Evolutionary conservation across 345 rosid species (phyloP).

Genomic region (Salix brachista): DNA sequence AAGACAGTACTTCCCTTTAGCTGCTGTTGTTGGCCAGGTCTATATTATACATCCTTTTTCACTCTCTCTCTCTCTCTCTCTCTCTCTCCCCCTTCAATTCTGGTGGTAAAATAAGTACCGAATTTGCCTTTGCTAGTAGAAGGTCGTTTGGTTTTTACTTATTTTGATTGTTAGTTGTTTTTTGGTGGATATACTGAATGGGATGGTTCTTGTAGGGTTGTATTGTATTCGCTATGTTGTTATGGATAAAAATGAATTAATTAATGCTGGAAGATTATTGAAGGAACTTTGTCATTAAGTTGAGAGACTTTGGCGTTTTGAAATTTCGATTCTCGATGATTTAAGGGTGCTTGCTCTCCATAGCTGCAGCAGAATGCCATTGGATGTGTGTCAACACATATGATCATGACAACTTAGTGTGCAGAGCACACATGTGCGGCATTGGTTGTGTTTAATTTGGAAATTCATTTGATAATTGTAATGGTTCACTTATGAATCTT

Average conservation of each 20-base stretch:
- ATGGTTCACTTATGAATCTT: background rate
- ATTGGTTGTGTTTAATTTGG: background rate
- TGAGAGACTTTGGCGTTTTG: background rate
- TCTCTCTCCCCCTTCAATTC: background rate
- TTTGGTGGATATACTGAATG: background rate
- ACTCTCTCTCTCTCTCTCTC: too few species aligned
- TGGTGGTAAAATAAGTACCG: background rate
- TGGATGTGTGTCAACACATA: background rate
- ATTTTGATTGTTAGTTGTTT: background rate
- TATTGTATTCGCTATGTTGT: too few species aligned
- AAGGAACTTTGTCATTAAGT: background rate
- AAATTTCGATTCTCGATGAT: too few species aligned
- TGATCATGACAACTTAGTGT: background rate
- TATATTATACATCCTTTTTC: background rate
- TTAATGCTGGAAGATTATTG: background rate
- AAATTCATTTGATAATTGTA: background rate
- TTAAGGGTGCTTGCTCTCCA: background rate
- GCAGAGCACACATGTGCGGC: background rate
- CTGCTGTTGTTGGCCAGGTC: constrained; percentile 96
- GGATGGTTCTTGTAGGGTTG: background rate
- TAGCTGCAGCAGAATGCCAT: background rate
- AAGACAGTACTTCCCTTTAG: constrained; percentile 74
- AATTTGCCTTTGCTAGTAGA: background rate
- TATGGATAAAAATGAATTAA: background rate
- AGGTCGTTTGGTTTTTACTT: background rate